Evolutionary conservation across 1,284 basidiomycete species (phyloP).

Genomic region (Ceraceosorus guamensis): DNA sequence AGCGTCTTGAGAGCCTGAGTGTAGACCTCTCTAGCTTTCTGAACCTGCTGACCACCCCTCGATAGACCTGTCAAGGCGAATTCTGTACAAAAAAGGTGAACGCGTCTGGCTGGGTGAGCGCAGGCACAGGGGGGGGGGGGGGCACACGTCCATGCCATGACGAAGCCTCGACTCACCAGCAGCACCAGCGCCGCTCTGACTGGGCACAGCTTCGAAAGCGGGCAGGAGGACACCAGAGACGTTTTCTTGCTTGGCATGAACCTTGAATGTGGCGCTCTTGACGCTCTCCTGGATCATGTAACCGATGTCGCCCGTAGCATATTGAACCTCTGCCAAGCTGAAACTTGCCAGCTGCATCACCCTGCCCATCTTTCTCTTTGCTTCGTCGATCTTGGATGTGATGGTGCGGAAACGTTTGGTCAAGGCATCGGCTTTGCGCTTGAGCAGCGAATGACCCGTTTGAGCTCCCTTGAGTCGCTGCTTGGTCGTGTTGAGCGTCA

Average conservation of each 20-base stretch:
- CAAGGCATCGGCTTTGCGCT: conserved; percentile 93
- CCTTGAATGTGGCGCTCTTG: conserved; percentile 73
- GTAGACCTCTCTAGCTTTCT: conserved; percentile 87
- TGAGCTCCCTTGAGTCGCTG: conserved; percentile 89
- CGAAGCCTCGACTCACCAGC: conserved; percentile 2
- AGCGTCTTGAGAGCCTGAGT: conserved; percentile 94
- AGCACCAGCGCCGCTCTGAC: neutral
- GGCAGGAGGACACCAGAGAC: conserved; percentile 96
- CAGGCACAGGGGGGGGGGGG: too few species aligned
- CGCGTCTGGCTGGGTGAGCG: too few species aligned
- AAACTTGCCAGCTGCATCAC: conserved; percentile 98
- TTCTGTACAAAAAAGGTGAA: conserved; percentile 52
- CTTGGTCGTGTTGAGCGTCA: conserved; percentile 78
- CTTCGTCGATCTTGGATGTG: conserved; percentile 66
- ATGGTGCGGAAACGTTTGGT: conserved; percentile 75
- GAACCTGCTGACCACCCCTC: conserved; percentile 91
- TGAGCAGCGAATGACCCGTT: conserved; percentile 90
- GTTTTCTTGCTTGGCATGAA: conserved; percentile 94
- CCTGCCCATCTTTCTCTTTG: conserved; percentile 96
- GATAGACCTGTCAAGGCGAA: conserved; percentile 97
- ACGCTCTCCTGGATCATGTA: conserved; percentile 60
- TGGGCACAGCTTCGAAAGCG: conserved; percentile 59
- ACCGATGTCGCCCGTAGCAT: conserved; percentile 84
- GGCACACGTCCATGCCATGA: too few species aligned
- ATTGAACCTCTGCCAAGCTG: conserved; percentile 95